Base-by-base conservation (phyloP, 2,329 filamentous ascomycete species). In the Alternaria triticina region DNA sequence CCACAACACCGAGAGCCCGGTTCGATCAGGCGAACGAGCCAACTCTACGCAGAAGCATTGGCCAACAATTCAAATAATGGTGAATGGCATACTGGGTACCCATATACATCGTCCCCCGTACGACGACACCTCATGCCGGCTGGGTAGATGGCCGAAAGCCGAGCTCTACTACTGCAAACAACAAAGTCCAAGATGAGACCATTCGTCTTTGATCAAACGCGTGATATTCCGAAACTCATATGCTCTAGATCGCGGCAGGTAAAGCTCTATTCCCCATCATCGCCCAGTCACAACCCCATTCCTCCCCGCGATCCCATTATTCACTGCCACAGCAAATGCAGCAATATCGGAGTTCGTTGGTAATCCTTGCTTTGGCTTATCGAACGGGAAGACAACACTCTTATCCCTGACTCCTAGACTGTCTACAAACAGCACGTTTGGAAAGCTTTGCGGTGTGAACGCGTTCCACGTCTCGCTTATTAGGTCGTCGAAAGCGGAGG, bases 391-490 rank as follows among this genome's bases (percentile, higher is more conserved):
- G 17, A 69, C 59, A 2, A 75, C 72, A 17, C 73, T 71, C 59
- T 78, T 75, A 45, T 78, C 77, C 23, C 74, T 66, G 1, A 78
- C 68, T 2, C 74, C 78, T 9, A 79, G 57, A 28, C 75, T 69
- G 65, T 80, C 77, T 12, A 80, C 71, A 59, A 71, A 79, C 15
- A 80, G 60, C 27, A 80, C 78, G 44, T 80, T 79, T 11, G 77
- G 77, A 46, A 77, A 80, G 8, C 54, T 68, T 57, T 78, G 68
- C 5, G 75, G 74, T 1, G 76, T 77, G 27, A 79, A 80, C 0
- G 70, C 68, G 44, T 77, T 78, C 66, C 71, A 79, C 13, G 71
- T 76, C 1, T 77, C 66, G 15, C 71, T 70, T 10, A 79, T 70
- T n/a, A 80, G 59, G 5, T 74, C 70, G 49, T 79, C 73, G 44